These are phyloP conservation scores for Sporothrix euskadiensis DNA, from an alignment of 2,329 filamentous ascomycete genomes.

Conservation along the genomic window DNA sequence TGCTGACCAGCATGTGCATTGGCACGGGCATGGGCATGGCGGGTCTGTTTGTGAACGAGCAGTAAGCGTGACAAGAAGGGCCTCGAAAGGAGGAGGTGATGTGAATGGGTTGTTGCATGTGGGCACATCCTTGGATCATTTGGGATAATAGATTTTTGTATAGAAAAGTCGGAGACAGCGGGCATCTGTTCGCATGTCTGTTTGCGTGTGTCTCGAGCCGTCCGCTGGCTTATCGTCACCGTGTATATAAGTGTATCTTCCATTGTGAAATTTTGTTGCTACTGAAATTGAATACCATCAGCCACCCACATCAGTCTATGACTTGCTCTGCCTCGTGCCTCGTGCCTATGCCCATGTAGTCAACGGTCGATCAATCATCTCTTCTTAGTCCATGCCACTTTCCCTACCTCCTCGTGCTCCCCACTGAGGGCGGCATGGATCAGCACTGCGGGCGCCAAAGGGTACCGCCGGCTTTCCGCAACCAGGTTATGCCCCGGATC, in stretches of 20 bases:
- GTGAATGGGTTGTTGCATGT: background rate
- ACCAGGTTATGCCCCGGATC: background rate
- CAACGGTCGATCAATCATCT: background rate
- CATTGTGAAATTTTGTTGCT: background rate
- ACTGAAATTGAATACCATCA: conserved; percentile 14
- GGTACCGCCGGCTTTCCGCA: background rate
- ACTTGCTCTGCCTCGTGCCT: background rate
- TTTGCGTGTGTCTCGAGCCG: background rate
- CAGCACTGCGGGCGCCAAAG: background rate
- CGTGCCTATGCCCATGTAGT: background rate
- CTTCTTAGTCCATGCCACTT: background rate
- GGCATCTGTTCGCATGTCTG: background rate
- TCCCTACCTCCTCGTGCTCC: background rate
- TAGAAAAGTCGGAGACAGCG: background rate
- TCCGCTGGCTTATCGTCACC: background rate
- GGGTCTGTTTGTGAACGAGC: conserved; percentile 41
- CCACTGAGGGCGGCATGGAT: background rate
- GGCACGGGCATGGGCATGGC: conserved; percentile 71
- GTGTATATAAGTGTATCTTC: conserved; percentile 18
- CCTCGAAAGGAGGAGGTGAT: background rate
- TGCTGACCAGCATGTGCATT: conserved; percentile 89
- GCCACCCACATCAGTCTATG: background rate
- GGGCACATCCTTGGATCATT: background rate
- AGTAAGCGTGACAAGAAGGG: conserved; percentile 7
- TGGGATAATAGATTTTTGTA: background rate